A percentile compares a stretch with the other conserved stretches of the same genome.
These are phyloP conservation scores for Pseudocercospora fuligena DNA, from an alignment of 2,329 filamentous ascomycete species.

Conservation along the genomic window DNA sequence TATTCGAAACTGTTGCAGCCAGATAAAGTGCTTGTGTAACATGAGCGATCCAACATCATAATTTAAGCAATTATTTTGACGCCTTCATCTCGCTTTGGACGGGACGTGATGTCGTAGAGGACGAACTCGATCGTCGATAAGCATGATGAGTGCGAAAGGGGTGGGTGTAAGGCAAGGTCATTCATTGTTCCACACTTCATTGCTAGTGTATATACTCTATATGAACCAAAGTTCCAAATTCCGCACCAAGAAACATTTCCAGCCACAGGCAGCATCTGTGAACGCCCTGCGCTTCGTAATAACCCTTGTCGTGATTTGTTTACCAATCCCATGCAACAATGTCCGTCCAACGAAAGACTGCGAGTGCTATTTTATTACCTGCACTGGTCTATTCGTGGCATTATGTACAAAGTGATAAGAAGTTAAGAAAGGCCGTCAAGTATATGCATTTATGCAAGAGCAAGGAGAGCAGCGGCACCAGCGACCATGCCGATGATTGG, in stretches of 20 bases:
- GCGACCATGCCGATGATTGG: slow-evolving; percentile 9
- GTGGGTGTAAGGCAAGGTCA: background rate
- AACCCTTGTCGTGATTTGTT: background rate
- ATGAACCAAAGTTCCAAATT: background rate
- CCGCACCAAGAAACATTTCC: background rate
- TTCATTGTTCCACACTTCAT: background rate
- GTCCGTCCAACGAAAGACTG: background rate
- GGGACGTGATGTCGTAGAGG: no score
- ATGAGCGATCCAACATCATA: no score
- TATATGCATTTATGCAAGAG: background rate
- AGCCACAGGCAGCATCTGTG: background rate
- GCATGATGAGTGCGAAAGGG: background rate
- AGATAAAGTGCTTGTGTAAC: no score
- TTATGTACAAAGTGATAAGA: background rate
- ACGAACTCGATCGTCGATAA: background rate
- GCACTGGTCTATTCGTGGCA: background rate
- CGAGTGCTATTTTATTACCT: background rate
- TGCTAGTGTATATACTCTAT: background rate
- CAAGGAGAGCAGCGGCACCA: slow-evolving; percentile 8
- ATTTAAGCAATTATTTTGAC: no score
- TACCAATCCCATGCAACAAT: background rate
- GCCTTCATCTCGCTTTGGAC: no score
- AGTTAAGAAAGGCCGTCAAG: background rate
- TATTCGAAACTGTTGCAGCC: no score
- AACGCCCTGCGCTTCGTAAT: background rate